Evolutionary conservation across 495 filamentous ascomycete genomes (phyloP), one percentile per base, ranked within the genome.

Genomic region (Aspergillus panamensis): DNA sequence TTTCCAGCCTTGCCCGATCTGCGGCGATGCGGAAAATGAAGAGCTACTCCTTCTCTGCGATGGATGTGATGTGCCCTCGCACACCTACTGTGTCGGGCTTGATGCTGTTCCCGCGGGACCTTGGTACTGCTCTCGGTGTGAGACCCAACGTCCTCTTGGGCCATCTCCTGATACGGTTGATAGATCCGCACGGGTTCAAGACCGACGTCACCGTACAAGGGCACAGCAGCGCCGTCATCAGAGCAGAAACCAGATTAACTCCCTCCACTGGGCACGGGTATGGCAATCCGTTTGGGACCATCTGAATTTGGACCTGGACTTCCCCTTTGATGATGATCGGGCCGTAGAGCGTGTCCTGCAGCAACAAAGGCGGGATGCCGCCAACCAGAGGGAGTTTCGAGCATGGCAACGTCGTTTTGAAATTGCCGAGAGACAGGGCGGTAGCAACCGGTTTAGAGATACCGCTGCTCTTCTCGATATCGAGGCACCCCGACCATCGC

Each of bases 81-180:
- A 98, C 73, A 88, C 87, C 48, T 87, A 89, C 67, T 98, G 93
- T 66, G 78, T 93, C 30, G 91, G 86, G n/a, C 79, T 96, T 39
- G 84, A 90, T 48, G 62, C 68, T 7, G 80, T 96, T 33, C 91
- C 93, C 21, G 62, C 73, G 14, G 88, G 87, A 16, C 71, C 82
- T 50, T 97, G 92, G 92, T 96, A 88, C 68, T 97, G 93, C 70
- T 78, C 89, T 55, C 81, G 82, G 51, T 97, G 92, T 71, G 77
- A 80, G 29, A 80, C 66, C 65, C 81, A 68, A 76, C 79, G 71
- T 65, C 78, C 66, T 50, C 68, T 71, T 62, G 77, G 73, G 50
- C 63, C 63, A 25, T 66, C 66, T 52, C 63, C 70, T 59, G 69
- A 70, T 60, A 58, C 61, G 30, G 58, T 68, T 37, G 60, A 67